These are phyloP conservation scores for Jackrogersella multiformis DNA, from an alignment of 495 filamentous ascomycete genomes.

Conservation along the genomic window DNA sequence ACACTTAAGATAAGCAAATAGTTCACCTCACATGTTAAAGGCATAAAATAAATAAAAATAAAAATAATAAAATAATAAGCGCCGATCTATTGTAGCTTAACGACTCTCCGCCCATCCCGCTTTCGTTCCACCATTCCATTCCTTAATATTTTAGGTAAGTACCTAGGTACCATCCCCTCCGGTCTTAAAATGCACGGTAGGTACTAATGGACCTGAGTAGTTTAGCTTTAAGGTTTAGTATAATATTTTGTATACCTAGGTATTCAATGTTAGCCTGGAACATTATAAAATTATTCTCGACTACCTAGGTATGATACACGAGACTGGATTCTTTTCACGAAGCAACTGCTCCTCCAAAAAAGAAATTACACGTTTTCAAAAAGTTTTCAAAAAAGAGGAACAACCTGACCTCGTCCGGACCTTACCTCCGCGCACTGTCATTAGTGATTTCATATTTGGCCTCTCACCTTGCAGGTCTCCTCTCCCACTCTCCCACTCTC, in stretches of 20 bases:
- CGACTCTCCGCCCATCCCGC: conserved; percentile 30
- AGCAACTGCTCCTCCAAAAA: no score
- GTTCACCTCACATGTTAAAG: no score
- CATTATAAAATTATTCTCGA: neutral
- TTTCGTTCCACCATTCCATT: conserved; percentile 21
- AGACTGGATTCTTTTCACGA: no score
- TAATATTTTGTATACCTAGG: neutral
- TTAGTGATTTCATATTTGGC: neutral
- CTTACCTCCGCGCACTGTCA: conserved; percentile 9
- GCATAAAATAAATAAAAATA: no score
- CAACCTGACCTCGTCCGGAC: conserved; percentile 3
- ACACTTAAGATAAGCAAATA: no score
- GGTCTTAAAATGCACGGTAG: neutral
- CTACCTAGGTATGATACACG: no score
- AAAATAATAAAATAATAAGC: no score
- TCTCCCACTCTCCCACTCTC: no score
- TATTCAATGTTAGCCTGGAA: neutral
- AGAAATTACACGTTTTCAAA: neutral
- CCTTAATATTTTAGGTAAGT: neutral
- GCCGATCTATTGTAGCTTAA: conserved; percentile 9
- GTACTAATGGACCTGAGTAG: neutral
- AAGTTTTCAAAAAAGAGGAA: neutral
- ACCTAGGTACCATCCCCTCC: no score
- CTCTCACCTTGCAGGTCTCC: no score
- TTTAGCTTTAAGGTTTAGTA: neutral